A percentile compares a stretch with the other conserved stretches of the same genome.
These are phyloP conservation scores for Penicillium sclerotigenum DNA, from an alignment of 2,329 filamentous ascomycete genomes.

Conservation along the genomic window DNA sequence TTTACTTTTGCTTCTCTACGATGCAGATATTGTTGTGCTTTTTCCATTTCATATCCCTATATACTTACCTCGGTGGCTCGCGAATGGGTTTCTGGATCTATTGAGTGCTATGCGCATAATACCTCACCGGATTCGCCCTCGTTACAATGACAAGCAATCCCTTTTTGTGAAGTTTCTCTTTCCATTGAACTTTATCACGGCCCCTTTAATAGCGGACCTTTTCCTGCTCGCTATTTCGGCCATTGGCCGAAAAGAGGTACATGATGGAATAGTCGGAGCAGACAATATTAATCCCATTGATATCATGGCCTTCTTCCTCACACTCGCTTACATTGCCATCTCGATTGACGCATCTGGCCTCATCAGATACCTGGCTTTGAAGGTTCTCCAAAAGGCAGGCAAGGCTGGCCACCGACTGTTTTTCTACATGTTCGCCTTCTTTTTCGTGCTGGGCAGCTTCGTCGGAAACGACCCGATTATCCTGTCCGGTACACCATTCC, in stretches of 20 bases:
- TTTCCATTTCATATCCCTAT: slow-evolving; percentile 67
- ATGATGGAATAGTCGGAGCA: slow-evolving; percentile 65
- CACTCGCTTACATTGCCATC: slow-evolving; percentile 71
- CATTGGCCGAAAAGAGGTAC: slow-evolving; percentile 64
- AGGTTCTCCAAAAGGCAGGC: slow-evolving; percentile 65
- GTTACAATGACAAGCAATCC: slow-evolving; percentile 28
- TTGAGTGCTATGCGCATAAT: slow-evolving; percentile 55
- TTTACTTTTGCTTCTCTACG: slow-evolving; percentile 3
- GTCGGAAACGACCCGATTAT: slow-evolving; percentile 76
- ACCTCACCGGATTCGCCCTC: slow-evolving; percentile 36
- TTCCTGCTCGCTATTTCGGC: slow-evolving; percentile 68
- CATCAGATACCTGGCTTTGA: slow-evolving; percentile 68
- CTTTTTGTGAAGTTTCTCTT: slow-evolving; percentile 54
- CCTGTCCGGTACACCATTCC: slow-evolving; percentile 68
- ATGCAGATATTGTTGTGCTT: slow-evolving; percentile 63
- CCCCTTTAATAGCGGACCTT: slow-evolving; percentile 66
- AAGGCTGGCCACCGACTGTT: slow-evolving; percentile 65
- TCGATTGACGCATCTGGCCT: slow-evolving; percentile 73
- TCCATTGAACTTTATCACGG: slow-evolving; percentile 68
- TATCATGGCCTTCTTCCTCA: slow-evolving; percentile 73
- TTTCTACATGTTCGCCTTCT: slow-evolving; percentile 71
- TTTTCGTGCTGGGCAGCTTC: slow-evolving; percentile 64
- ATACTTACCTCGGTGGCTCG: slow-evolving; percentile 54
- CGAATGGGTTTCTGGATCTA: slow-evolving; percentile 44
- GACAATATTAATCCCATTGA: slow-evolving; percentile 66